Conservation (phyloP, 2,329 filamentous ascomycete genomes). For the Chaetomiaceae sp. region DNA sequence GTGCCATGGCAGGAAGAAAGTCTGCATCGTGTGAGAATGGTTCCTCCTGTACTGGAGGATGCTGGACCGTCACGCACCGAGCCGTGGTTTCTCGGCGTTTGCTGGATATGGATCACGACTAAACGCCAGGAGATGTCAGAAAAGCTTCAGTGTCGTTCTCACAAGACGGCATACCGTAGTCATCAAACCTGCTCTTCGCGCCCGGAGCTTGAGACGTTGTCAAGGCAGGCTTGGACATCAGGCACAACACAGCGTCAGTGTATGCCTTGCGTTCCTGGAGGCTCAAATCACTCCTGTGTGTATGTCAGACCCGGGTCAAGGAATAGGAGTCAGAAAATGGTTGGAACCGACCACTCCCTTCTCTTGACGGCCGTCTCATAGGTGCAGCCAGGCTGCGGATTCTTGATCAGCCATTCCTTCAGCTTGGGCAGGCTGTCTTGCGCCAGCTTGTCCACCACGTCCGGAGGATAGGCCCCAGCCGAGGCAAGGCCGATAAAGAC, state of each 20-base stretch:
- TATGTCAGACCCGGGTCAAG: background rate
- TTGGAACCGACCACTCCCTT: slow-evolving; percentile 21
- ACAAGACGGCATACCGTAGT: slow-evolving; percentile 19
- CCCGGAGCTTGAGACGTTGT: slow-evolving; percentile 19
- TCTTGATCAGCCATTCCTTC: slow-evolving; percentile 20
- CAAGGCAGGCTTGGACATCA: slow-evolving; percentile 19
- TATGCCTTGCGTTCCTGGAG: slow-evolving; percentile 21
- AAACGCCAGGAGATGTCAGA: too few relatives aligned
- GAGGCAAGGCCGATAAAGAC: slow-evolving; percentile 2
- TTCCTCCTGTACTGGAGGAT: background rate
- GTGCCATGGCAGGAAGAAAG: slow-evolving; percentile 32
- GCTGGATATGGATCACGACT: slow-evolving; percentile 29
- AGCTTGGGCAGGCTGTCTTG: slow-evolving; percentile 15
- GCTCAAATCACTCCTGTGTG: slow-evolving; percentile 20
- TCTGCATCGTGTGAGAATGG: slow-evolving; percentile 9
- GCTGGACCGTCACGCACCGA: too few relatives aligned
- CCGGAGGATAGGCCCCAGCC: slow-evolving; percentile 14
- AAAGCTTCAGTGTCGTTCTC: too few relatives aligned
- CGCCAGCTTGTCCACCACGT: slow-evolving; percentile 19
- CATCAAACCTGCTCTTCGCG: slow-evolving; percentile 28
- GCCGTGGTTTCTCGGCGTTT: slow-evolving; percentile 20
- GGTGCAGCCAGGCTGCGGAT: slow-evolving; percentile 22
- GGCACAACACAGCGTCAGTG: slow-evolving; percentile 23
- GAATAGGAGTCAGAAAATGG: background rate
- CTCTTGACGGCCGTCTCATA: slow-evolving; percentile 22